Evolutionary conservation across 2,329 filamentous ascomycete species (phyloP).

Genomic region (Penicillium sp.): DNA sequence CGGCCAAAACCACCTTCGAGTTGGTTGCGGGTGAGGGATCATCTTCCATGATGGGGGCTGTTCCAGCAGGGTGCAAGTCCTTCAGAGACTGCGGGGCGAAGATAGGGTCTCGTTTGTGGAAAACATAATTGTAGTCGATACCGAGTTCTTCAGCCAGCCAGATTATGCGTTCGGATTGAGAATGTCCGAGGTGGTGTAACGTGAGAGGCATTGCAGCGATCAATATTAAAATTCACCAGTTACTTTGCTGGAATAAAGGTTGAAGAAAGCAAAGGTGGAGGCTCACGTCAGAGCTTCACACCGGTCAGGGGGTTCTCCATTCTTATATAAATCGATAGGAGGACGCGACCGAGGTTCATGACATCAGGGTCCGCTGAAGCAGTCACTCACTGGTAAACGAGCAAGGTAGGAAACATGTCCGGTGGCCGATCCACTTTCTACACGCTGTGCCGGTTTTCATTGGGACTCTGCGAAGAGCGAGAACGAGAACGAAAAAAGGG

Average conservation of each 20-base stretch:
- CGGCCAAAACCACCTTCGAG: slow-evolving; percentile 20
- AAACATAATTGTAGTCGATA: slow-evolving; percentile 23
- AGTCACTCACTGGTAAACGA: no score
- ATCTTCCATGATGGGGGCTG: slow-evolving; percentile 27
- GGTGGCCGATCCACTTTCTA: background rate
- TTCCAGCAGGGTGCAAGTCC: slow-evolving; percentile 25
- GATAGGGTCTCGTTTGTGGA: slow-evolving; percentile 27
- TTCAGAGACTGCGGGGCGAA: slow-evolving; percentile 26
- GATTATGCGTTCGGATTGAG: slow-evolving; percentile 30
- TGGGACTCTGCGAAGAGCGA: background rate
- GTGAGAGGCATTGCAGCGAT: slow-evolving; percentile 22
- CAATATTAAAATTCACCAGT: no score
- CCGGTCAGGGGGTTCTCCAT: background rate
- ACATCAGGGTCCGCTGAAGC: background rate
- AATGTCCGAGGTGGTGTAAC: slow-evolving; percentile 25
- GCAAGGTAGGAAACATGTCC: background rate
- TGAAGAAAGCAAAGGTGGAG: no score
- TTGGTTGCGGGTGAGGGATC: slow-evolving; percentile 24
- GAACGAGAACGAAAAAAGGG: background rate
- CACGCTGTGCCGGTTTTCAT: background rate
- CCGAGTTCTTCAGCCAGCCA: slow-evolving; percentile 30
- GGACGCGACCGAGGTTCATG: background rate
- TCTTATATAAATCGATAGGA: background rate
- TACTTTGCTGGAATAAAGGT: no score
- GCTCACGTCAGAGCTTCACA: background rate